Conservation (phyloP, 164 flowering plant genomes). For the Berberis thunbergii region DNA sequence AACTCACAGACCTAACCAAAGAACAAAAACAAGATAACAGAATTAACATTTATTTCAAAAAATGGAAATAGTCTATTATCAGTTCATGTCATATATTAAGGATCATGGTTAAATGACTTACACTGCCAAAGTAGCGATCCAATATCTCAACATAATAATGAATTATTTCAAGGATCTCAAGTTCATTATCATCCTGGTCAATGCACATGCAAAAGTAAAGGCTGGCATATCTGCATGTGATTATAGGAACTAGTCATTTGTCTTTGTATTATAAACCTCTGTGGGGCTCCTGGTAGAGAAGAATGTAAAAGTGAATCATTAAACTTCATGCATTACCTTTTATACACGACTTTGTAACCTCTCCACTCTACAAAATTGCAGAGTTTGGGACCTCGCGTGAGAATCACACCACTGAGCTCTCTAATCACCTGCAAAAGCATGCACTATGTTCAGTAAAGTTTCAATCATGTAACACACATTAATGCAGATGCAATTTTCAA, state of each 20-base stretch:
- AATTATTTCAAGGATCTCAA: constrained; percentile 79
- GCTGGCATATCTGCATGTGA: constrained; percentile 63
- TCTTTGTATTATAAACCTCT: not conserved
- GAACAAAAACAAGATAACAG: not conserved
- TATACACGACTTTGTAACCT: constrained; percentile 84
- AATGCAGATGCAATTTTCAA: no score
- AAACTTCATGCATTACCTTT: constrained; percentile 39
- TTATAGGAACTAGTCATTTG: not conserved
- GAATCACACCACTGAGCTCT: constrained; percentile 85
- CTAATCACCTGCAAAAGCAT: constrained; percentile 51
- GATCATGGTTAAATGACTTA: constrained; percentile 32
- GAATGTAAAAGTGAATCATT: no score
- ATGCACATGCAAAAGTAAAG: constrained; percentile 95
- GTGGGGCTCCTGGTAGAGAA: not conserved
- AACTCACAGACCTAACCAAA: constrained; percentile 72
- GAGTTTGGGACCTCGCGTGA: constrained; percentile 79
- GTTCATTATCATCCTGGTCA: constrained; percentile 76
- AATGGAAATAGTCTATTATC: not conserved
- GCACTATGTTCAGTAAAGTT: not conserved
- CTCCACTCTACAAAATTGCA: constrained; percentile 96
- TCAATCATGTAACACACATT: no score
- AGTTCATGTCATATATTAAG: no score
- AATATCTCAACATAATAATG: constrained; percentile 90
- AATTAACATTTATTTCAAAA: not conserved
- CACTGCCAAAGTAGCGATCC: constrained; percentile 95